Conservation (phyloP, 257 asterid species). For the Penstemon eatonii region DNA sequence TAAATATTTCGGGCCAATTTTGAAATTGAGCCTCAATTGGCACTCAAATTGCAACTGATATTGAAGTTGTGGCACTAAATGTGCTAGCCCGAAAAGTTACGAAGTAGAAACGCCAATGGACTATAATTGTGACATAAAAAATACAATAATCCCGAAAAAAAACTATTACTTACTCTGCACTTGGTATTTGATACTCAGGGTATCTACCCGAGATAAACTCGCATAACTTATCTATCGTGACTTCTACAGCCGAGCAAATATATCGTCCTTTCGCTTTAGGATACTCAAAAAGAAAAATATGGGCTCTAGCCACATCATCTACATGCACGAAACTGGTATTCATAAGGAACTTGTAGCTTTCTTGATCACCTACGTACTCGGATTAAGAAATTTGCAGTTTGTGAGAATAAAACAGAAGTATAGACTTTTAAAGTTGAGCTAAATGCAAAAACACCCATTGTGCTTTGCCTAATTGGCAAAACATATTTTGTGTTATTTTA, state of each 20-base stretch:
- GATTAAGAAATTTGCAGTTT: not conserved
- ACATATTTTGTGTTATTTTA: no score
- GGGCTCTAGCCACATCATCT: conserved; percentile 52
- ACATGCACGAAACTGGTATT: conserved; percentile 35
- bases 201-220: conserved; percentile 39
- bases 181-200: conserved; percentile 42
- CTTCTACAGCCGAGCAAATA: conserved; percentile 45
- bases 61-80: no score
- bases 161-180: conserved; percentile 39
- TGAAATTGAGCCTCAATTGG: no score
- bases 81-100: no score
- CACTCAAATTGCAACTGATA: no score
- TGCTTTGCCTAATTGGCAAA: no score
- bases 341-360: conserved; percentile 8
- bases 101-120: no score
- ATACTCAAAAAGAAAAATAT: conserved; percentile 46
- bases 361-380: conserved; percentile 4
- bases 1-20: no score
- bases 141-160: not conserved
- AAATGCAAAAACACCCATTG: no score
- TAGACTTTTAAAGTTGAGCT: not conserved
- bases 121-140: no score
- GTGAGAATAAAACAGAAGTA: not conserved
- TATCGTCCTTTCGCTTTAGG: conserved; percentile 49
- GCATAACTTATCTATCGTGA: conserved; percentile 29